Evolutionary conservation across 192 early-diverging fungal species (phyloP).

Genomic region (Spinellus fusiger): DNA sequence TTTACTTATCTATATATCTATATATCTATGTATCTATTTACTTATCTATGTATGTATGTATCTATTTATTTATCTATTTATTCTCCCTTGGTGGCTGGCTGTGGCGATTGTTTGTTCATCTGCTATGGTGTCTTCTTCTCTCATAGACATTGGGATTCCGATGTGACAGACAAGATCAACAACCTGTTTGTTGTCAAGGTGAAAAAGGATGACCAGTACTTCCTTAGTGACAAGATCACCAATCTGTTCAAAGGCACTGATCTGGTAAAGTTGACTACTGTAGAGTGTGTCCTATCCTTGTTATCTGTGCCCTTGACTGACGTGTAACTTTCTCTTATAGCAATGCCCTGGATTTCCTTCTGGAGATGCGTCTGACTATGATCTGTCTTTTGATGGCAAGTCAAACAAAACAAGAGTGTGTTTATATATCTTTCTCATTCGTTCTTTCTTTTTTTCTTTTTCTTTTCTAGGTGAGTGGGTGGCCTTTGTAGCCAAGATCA

Average conservation of each 20-base stretch:
- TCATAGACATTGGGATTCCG: conserved; percentile 71
- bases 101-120: neutral
- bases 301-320: conserved; percentile 5
- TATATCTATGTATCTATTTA: neutral
- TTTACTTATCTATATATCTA: neutral
- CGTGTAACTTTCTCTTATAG: neutral
- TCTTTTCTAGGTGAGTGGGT: conserved; percentile 29
- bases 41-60: neutral
- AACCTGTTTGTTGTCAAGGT: conserved; percentile 54
- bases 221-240: conserved; percentile 40
- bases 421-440: neutral
- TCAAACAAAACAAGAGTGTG: neutral
- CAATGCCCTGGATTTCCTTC: conserved; percentile 45
- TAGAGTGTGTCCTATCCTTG: neutral
- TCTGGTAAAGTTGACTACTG: conserved; percentile 26
- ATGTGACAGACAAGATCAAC: conserved; percentile 51
- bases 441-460: neutral
- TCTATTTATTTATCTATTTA: neutral
- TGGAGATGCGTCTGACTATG: conserved; percentile 57
- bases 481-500: conserved; percentile 69
- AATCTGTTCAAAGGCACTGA: conserved; percentile 47
- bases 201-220: conserved; percentile 29
- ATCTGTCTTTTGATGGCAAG: conserved; percentile 58
- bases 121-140: neutral
- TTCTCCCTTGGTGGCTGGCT: too few species aligned